Base-by-base conservation (phyloP, 495 filamentous ascomycete genomes). In the Penicillium subrubescens region DNA sequence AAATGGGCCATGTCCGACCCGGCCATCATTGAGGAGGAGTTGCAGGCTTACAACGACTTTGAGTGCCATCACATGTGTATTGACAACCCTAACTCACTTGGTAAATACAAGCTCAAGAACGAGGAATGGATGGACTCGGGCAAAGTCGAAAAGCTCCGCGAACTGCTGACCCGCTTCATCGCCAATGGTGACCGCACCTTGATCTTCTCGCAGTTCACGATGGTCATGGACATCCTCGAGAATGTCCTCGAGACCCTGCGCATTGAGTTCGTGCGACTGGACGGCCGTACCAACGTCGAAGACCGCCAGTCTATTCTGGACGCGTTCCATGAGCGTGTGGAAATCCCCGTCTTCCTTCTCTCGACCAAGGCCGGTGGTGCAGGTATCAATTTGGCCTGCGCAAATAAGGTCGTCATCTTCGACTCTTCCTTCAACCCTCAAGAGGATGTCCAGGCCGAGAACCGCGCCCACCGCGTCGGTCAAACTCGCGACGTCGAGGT, bases 361-460 rank as follows among this genome's bases (percentile, higher is more conserved):
- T 94, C 91, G 1, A 99, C 95, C 8, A 94, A 92, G 63, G 93
- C 95, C 10, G 95, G 95, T 21, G 95, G 95, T 39, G 92, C 94
- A 3, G 95, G 95, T 17, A 96, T 99, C 78, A 99, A 99, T 76
- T 75, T 99, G 35, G 92, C 92, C 14, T 91, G 89, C 46, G 96
- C 95, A 3, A 98, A 98, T 79, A 97, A 97, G 81, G 94, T 99
- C 63, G 86, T 99, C 74, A 94, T 99, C 70, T 97, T 98, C 71
- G 95, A 99, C 75, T 91, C 90, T 57, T 89, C 86, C 33, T 97
- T 98, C 77, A 99, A 99, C 68, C 95, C 95, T 0, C 95, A 99
- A 74, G 93, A 97, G 61, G 95, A 99, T 71, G 84, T 95, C 1
- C 95, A 99, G 74, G 95, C 95, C 0, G 94, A 97, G 77, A 97